Conservation (phyloP, 805 yeast species). For the Barnettozyma botsteinii region DNA sequence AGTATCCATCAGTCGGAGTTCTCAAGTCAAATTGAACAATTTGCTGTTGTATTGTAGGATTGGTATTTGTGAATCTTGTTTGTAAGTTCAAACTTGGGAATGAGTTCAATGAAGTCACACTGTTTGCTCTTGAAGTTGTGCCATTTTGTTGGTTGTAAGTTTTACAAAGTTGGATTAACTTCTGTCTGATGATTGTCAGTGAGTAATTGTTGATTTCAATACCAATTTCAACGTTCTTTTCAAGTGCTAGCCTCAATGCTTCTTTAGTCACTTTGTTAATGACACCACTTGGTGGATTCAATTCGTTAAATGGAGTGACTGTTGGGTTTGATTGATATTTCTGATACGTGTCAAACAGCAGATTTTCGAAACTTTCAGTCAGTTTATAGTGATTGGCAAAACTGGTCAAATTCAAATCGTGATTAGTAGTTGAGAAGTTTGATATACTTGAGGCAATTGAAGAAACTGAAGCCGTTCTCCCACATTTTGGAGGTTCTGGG, state of each 20-base stretch:
- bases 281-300: conserved; percentile 64
- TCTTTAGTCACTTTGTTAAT: conserved; percentile 54
- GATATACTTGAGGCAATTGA: conserved; percentile 24
- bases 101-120: conserved; percentile 14
- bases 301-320: conserved; percentile 60
- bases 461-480: conserved; percentile 24
- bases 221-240: conserved; percentile 31
- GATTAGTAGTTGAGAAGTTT: conserved; percentile 14
- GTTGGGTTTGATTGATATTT: conserved; percentile 49
- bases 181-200: conserved; percentile 34
- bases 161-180: conserved; percentile 26
- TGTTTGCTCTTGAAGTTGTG: conserved; percentile 17
- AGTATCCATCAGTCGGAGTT: conserved; percentile 22
- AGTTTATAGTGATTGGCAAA: conserved; percentile 25
- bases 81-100: conserved; percentile 21
- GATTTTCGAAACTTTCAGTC: conserved; percentile 37
- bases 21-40: conserved; percentile 14
- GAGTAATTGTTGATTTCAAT: conserved; percentile 33
- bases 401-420: conserved; percentile 21
- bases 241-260: conserved; percentile 36
- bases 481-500: conserved; percentile 21
- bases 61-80: conserved; percentile 16
- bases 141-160: neutral
- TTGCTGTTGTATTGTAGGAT: conserved; percentile 6
- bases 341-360: conserved; percentile 43